Base-by-base conservation (phyloP, 371 early-diverging fungal genomes). In the Mortierella sp. region DNA sequence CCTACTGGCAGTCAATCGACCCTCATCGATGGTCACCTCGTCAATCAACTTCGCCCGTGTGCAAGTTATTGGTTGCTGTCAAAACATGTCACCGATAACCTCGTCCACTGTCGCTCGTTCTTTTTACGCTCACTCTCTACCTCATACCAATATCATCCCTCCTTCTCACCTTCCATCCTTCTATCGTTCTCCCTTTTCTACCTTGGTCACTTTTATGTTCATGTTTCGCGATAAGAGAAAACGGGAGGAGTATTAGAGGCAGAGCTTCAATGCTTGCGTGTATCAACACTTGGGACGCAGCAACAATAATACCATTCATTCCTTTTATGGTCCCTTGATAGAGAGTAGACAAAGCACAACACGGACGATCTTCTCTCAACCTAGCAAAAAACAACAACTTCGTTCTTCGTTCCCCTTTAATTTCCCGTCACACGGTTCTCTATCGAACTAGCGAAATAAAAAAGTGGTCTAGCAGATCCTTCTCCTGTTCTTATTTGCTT, bases 1-100 rank as follows among this genome's bases (percentile, higher is more conserved):
- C 68, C 44, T 68, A 68, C 68, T 68, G 68, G 68, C 68, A 68
- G 68, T 68, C 68, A 68, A 68, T 68, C 68, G 68, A 68, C 68
- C 21, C 7, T 68, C 44, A 38, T 38, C 44, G 24, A 34, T 42
- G 24, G 42, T 42, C 68, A 9, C 42, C 24, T 24, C 68, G 11
- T 68, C 68, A 68, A 68, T 68, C 68, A 68, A 42, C 68, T 42
- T 38, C 8, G 68, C 68, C 44, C 68, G 68, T 68, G 68, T 68
- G 24, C 44, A 21, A 38, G 24, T 24, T 24, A 68, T 68, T 68
- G 68, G 68, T 3, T 34, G 21, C 42, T 38, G 68, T 68, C 68
- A 68, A 42, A 55, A 55, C 50, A 14, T 50, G 50, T 50, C 31
- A 0, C 60, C 31, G 31, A 21, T 31, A 6, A 16, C 5, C 31